These are phyloP conservation scores for Rhizopogon rudus DNA, from an alignment of 768 basidiomycete genomes.

Conservation along the genomic window DNA sequence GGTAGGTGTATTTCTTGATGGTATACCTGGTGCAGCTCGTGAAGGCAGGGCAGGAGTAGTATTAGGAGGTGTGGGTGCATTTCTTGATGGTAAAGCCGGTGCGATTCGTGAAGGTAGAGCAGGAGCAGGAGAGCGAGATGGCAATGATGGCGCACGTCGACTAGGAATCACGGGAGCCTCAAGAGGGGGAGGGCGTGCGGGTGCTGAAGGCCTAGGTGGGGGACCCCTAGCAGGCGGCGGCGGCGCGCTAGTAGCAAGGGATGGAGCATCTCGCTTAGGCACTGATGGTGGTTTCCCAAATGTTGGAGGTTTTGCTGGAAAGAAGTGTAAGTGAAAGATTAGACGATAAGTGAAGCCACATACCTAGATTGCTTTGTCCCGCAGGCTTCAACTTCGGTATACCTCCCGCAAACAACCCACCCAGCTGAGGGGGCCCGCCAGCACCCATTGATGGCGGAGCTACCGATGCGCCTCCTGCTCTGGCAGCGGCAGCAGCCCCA, in stretches of 20 bases:
- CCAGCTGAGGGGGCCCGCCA: constrained; percentile 74
- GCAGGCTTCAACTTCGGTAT: constrained; percentile 87
- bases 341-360: constrained; percentile 16
- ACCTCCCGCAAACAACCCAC: constrained; percentile 83
- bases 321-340: constrained; percentile 8
- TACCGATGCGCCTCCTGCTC: constrained; percentile 16
- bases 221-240: constrained; percentile 24
- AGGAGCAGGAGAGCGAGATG: constrained; percentile 36
- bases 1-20: constrained; percentile 37
- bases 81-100: constrained; percentile 35
- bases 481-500: constrained; percentile 29
- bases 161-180: constrained; percentile 24
- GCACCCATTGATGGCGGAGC: constrained; percentile 18
- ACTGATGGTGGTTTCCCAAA: constrained; percentile 65
- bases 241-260: constrained; percentile 22
- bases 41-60: constrained; percentile 27
- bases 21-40: constrained; percentile 31
- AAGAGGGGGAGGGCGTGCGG: constrained; percentile 30
- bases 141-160: constrained; percentile 17
- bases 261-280: constrained; percentile 43
- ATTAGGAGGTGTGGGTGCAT: constrained; percentile 37
- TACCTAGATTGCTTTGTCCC: constrained; percentile 57
- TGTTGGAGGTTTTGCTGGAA: constrained; percentile 53
- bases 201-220: constrained; percentile 24
- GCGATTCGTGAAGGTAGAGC: constrained; percentile 31